Conservation (phyloP, 345 rosid genomes). For the Bretschneidera sinensis region DNA sequence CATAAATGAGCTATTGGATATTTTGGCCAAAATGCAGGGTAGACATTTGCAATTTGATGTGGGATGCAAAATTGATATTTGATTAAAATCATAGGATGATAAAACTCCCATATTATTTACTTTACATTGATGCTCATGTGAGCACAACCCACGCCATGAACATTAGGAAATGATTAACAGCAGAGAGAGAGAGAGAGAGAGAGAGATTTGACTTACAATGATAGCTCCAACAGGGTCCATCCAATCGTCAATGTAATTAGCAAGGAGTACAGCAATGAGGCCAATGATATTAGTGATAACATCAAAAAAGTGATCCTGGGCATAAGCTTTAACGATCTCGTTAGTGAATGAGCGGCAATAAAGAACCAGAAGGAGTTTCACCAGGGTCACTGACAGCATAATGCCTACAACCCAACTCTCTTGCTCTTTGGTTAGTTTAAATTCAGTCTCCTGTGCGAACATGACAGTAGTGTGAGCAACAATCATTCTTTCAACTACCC, state of each 20-base stretch:
- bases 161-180: background rate
- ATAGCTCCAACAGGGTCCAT: constrained; percentile 97
- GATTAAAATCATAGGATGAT: too few species aligned
- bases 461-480: constrained; percentile 15
- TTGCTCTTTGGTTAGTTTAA: constrained; percentile 59
- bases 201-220: constrained; percentile 59
- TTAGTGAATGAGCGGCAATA: constrained; percentile 81
- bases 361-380: constrained; percentile 63
- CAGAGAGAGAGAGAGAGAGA: too few species aligned
- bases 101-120: too few species aligned
- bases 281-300: constrained; percentile 94
- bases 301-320: constrained; percentile 97
- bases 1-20: too few species aligned
- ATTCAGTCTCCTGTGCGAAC: constrained; percentile 57
- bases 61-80: too few species aligned
- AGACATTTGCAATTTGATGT: too few species aligned
- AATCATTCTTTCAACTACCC: constrained; percentile 8
- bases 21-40: too few species aligned
- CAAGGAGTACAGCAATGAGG: constrained; percentile 85
- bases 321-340: constrained; percentile 95
- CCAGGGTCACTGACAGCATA: constrained; percentile 87
- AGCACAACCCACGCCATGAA: background rate
- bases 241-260: constrained; percentile 77
- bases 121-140: too few species aligned
- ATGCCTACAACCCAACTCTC: constrained; percentile 93